Evolutionary conservation across 495 filamentous ascomycete genomes (phyloP), one percentile per base, ranked within the genome.

Genomic region (Aspergillus funiculosus): DNA sequence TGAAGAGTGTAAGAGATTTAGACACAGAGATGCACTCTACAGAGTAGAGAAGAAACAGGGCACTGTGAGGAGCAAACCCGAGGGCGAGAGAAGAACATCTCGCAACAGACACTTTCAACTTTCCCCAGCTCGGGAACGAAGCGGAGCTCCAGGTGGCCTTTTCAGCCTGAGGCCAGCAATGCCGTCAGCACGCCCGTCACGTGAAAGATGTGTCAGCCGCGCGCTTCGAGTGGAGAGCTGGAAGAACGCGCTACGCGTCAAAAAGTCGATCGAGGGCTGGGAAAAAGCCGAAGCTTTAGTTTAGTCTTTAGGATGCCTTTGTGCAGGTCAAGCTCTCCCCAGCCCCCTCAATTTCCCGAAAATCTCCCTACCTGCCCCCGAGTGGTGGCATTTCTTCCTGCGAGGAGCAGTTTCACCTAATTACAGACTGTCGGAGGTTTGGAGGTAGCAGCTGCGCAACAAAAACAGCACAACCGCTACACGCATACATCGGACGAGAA

Each of bases 371-470:
- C 3, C 20, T 8, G n/a, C 10, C 8, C 11, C 3, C n/a, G 17
- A 2, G 15, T 28, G 24, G 2, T 7, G 17, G 37, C n/a, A 4
- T 17, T 10, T 31, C 24, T 32, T 26, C 27, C 28, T n/a, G n/a
- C n/a, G n/a, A n/a, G 4, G 2, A 21, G 19, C 19, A 26, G 24
- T 14, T 25, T 34, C 21, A 21, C 0, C 15, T 2, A 10, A 43
- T 31, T 13, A 11, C 20, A 29, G 6, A 8, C 24, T 34, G 18
- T 13, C 34, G 40, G 25, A 34, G 28, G 28, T 42, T n/a, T n/a
- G 8, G n/a, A n/a, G n/a, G n/a, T n/a, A n/a, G n/a, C n/a, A n/a
- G 43, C 49, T 14, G 48, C 53, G 1, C 68, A 64, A 60, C n/a
- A n/a, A n/a, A n/a, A n/a, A n/a, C n/a, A n/a, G n/a, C n/a, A n/a